Evolutionary conservation across 345 rosid genomes (phyloP), one percentile per base, ranked within the genome.

Genomic region (Noccaea caerulescens): DNA sequence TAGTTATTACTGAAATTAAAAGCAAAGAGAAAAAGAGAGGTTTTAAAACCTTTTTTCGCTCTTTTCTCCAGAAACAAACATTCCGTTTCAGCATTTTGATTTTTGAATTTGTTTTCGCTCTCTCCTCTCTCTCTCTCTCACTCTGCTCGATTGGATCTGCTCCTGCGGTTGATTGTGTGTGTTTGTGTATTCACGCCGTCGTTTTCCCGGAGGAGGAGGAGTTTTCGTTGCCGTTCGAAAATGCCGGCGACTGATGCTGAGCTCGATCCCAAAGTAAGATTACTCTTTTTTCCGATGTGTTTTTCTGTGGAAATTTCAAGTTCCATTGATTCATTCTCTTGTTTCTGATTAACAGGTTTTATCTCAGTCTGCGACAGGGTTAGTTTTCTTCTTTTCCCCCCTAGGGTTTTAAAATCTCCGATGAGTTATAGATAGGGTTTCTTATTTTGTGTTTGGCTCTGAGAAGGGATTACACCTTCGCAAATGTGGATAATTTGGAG

Each of bases 401-500:
- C 16, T 78, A 68, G 76, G 76, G 70, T 66, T 73, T 47, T 58
- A 0, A 6, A 10, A 43, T 57, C 41, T 50, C 42, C 23, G 38
- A 43, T 16, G 13, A 65, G 59, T 20, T 50, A 50, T 23, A 4
- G 55, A 18, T 62, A 23, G 58, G 30, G 16, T 39, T 65, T 30
- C 10, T 49, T 33, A 10, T 41, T 18, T 41, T 7, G 13, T 37
- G n/a, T 47, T 49, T 16, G 33, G 11, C n/a, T 36, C 18, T 59
- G 69, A 60, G 56, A 73, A 91, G 97, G 44, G 99, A 94, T 62
- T 79, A 84, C 57, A 53, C 85, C 23, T 94, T 94, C 72, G 99
- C 96, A 4, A 92, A 91, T 85, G 86, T 80, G 32, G 87, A 79
- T 12, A 94, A 94, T 72, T 72, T 91, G 80, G 98, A 91, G 72